A percentile compares a stretch with the other conserved stretches of the same genome.
These are phyloP conservation scores for Leishmania martiniquensis DNA, from an alignment of 208 protist genomes.

Conservation along the genomic window DNA sequence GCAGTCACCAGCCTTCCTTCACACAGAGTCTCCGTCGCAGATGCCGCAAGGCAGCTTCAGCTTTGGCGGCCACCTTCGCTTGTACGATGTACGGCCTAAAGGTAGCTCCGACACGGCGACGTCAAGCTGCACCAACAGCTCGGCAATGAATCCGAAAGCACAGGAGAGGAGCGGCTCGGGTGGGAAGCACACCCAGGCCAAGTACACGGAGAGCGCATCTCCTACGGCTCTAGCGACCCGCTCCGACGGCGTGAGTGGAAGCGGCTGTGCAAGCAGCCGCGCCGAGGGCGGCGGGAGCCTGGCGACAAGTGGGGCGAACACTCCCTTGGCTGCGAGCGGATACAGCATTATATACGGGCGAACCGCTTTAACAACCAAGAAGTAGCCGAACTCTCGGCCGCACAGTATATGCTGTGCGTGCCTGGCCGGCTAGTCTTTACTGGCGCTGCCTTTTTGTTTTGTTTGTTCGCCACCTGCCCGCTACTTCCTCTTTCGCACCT, in stretches of 20 bases:
- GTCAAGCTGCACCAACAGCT: constrained; percentile 29
- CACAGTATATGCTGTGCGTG: neutral
- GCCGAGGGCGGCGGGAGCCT: constrained; percentile 31
- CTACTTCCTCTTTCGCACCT: neutral
- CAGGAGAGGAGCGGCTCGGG: constrained; percentile 12
- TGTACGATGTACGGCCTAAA: constrained; percentile 51
- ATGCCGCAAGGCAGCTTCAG: neutral
- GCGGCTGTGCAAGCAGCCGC: constrained; percentile 33
- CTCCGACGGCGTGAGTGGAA: constrained; percentile 5
- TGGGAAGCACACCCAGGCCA: constrained; percentile 12
- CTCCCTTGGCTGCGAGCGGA: constrained; percentile 22
- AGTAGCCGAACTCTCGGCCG: neutral
- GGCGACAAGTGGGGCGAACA: constrained; percentile 32
- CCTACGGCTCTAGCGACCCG: constrained; percentile 3
- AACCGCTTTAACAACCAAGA: neutral
- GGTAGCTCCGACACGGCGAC: constrained; percentile 21
- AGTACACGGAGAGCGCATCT: constrained; percentile 19
- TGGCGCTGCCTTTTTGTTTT: constrained; percentile 7
- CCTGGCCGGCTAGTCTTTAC: neutral
- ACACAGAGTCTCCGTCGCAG: constrained; percentile 30
- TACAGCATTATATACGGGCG: constrained; percentile 5
- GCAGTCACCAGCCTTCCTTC: constrained; percentile 21
- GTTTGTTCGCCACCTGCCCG: neutral
- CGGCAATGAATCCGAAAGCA: constrained; percentile 12
- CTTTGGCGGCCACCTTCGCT: constrained; percentile 37